Base-by-base conservation (phyloP, 306 rosid genomes). In the Begonia loranthoides region DNA sequence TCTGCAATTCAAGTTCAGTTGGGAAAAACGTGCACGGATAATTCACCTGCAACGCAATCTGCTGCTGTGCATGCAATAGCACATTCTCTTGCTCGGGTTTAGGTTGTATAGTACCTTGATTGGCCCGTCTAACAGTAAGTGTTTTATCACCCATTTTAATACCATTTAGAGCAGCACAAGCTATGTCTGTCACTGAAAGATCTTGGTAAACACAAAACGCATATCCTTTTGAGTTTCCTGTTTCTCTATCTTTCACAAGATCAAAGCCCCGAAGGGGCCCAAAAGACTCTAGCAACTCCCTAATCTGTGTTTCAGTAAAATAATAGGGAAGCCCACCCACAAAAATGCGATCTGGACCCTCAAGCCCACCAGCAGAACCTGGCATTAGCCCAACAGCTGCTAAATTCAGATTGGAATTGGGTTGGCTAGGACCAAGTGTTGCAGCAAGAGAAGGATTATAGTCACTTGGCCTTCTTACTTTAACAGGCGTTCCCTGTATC, bases 181-280 rank as follows among this genome's bases (percentile, higher is more conserved):
- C 96, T 69, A 87, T 87, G 72, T 87, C 94, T 1, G 96, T 87
- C 53, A 87, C 94, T 21, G 90, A 73, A 56, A 87, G 94, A 72
- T 87, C 96, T 74, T 87, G 94, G 67, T 83, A 87, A 51, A 83
- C 96, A 76, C 96, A 87, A 65, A 87, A 87, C n/a, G 96, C 96
- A 51, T 87, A 87, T 52, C 96, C 96, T 64, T 87, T 87, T 21
- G 96, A 87, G 60, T 87, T 83, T 54, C 94, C 96, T 1, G 94
- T 87, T 67, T 87, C 94, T 62, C 96, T 73, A 64, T 87, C 96
- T 69, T 87, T 87, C 53, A 87, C 96, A 38, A 87, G 70, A 73
- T 87, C 96, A 76, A 87, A 83, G 52, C 94, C 96, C 17, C 94
- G 73, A 59, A 83, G 94, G 8, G 96, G 90, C 21, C 94, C 94